Percentiles rank a stretch among this genome's conserved stretches.
Conservation (phyloP, 2,329 filamentous ascomycete genomes). For the Hypoxylon sp. region DNA sequence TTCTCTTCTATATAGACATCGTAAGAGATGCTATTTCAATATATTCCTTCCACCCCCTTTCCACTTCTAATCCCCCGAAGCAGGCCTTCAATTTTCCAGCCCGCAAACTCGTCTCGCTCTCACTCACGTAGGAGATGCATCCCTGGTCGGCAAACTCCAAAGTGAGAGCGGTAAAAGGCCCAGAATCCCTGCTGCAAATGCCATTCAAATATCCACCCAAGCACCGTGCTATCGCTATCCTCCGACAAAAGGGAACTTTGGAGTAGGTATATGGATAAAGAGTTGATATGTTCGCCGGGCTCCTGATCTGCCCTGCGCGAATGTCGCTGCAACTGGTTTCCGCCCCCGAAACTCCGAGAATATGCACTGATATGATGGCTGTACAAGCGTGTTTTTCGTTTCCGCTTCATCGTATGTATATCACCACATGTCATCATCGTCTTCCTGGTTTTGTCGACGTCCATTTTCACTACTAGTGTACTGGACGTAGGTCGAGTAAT, state of each 20-base stretch:
- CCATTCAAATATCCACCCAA: constrained; percentile 33
- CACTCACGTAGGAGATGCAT: not conserved
- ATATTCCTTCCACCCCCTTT: constrained; percentile 7
- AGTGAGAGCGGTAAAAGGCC: constrained; percentile 10
- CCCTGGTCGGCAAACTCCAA: constrained; percentile 13
- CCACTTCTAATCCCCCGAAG: constrained; percentile 1
- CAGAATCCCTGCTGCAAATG: constrained; percentile 34
- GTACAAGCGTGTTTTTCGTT: constrained; percentile 19
- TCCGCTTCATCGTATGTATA: constrained; percentile 24
- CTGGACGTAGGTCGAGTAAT: constrained; percentile 50
- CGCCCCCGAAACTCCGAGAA: constrained; percentile 29
- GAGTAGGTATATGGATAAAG: constrained; percentile 17
- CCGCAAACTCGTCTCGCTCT: constrained; percentile 12
- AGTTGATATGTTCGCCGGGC: constrained; percentile 25
- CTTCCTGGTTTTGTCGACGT: constrained; percentile 50
- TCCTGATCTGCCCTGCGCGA: constrained; percentile 32
- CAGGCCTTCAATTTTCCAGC: constrained; percentile 16
- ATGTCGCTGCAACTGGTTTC: constrained; percentile 19
- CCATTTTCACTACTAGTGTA: constrained; percentile 49
- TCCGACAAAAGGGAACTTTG: constrained; percentile 27
- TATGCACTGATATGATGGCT: constrained; percentile 35
- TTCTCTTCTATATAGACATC: constrained; percentile 24
- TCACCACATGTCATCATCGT: constrained; percentile 64
- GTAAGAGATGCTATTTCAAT: constrained; percentile 19
- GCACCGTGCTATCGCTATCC: constrained; percentile 38